Evolutionary conservation across 2,329 filamentous ascomycete species (phyloP), one percentile per base, ranked within the genome.

Genomic region (Penicillium vulpinum): DNA sequence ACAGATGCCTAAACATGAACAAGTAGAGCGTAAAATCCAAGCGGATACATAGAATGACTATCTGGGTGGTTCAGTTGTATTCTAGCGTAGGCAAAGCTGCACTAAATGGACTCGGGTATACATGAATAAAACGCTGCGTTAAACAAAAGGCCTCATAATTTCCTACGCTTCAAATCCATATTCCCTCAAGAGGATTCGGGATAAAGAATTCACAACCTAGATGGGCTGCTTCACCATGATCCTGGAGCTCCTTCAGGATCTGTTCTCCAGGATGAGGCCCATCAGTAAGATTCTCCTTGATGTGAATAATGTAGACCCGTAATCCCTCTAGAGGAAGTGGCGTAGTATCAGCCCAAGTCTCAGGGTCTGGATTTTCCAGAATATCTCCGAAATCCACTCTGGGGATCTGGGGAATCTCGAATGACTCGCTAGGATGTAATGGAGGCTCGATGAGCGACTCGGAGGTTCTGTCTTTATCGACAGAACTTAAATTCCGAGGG

Each of bases 251-350:
- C 58, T 79, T 70, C 22, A 94, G 67, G 35, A 97, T 96, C 2
- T 76, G 81, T 4, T 90, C 85, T 35, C 80, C 83, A 2, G 83
- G 85, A 46, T 77, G 73, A 26, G 85, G 84, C 0, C 86, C 90
- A 70, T 96, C 92, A 9, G 81, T 79, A 54, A 97, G 77, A 22
- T 84, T 88, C 62, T 97, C 93, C 73, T 99, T 99, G 68, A 97
- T 85, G 70, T 99, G 94, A 36, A 97, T 97, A 54, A 97, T 85
- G 48, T 97, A 87, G 1, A 99, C 80, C 61, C 86, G 89, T 28
- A 97, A 71, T 0, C 91, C 92, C 51, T 81, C 78, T 5, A 99
- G 79, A 7, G 87, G 86, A 47, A 68, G 70, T 56, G 63, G 64
- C 39, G 44, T 67, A 58, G 54, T 57, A 31, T 62, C 51, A 41